A percentile compares a stretch with the other conserved stretches of the same genome.
These are phyloP conservation scores for Trichocladium antarcticum DNA, from an alignment of 495 filamentous ascomycete genomes.

Conservation along the genomic window DNA sequence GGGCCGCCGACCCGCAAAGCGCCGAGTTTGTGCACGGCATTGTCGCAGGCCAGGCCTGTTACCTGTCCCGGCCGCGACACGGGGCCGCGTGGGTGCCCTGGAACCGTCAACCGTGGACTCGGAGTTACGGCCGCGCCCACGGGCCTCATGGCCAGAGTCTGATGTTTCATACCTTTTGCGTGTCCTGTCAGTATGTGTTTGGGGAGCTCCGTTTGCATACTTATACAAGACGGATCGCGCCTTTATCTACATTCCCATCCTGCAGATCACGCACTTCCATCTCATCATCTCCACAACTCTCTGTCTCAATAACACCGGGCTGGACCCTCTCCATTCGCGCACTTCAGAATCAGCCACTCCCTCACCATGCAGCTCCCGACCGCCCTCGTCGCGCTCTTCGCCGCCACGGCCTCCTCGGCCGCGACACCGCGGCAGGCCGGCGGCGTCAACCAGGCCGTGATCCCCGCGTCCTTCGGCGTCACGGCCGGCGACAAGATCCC, in stretches of 20 bases:
- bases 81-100: constrained; percentile 1
- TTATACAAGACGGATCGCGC: neutral
- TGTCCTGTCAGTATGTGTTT: neutral
- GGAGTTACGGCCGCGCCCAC: neutral
- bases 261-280: neutral
- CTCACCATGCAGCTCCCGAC: constrained; percentile 7
- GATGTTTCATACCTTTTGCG: neutral
- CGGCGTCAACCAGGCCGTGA: constrained; percentile 13
- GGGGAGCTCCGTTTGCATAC: neutral
- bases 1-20: neutral
- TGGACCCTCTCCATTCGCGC: constrained; percentile 1
- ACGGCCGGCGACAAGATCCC: constrained; percentile 5
- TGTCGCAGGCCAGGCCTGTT: constrained; percentile 4
- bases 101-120: neutral
- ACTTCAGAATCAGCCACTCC: neutral
- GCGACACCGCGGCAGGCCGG: constrained; percentile 2
- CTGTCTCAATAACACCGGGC: neutral
- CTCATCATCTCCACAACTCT: neutral
- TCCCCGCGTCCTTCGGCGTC: constrained; percentile 15
- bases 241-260: neutral
- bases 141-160: neutral
- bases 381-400: constrained; percentile 6
- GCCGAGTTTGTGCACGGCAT: neutral
- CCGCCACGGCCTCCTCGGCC: constrained; percentile 3
- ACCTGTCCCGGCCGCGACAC: too few species aligned